Evolutionary conservation across 768 basidiomycete species (phyloP), one percentile per base, ranked within the genome.

Genomic region (Auricularia heimuer): DNA sequence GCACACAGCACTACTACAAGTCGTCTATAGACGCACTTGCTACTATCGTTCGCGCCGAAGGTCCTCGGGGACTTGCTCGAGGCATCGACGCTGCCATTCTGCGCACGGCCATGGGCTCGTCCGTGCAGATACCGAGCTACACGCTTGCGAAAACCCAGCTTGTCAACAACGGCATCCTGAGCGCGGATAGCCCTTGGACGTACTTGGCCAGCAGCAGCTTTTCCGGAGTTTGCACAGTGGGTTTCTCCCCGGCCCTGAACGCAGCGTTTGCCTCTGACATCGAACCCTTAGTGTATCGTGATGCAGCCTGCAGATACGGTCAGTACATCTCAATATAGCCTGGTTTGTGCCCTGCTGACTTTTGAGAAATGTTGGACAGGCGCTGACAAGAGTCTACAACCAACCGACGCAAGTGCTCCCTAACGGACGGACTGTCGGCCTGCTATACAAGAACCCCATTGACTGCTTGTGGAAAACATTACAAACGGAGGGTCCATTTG

Each of bases 381-480:
- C 91, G 62, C 76, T 98, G 61, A 98, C 97, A 6, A 83, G 97
- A 65, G 87, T 98, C 83, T 99, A 98, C 75, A 98, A 98, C 72
- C 97, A 96, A 79, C 90, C 92, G 10, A 94, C 92, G 0, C 80
- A 80, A 69, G 77, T 77, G 56, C 80, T 86, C 44, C 85, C 89
- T 2, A 81, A 89, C 69, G 94, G 94, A 39, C 86, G 78, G 69
- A 73, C 83, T 35, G 82, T 85, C 67, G 95, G 94, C 12, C 78
- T 85, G 1, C 76, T 95, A 21, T 97, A 98, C 77, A 90, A 83
- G 74, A 94, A 90, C 71, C 95, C 95, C 3, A 87, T 98, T 70
- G 94, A 98, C 70, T 98, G 96, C 77, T 78, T 99, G 62, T 96
- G 90, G 92, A 98, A 97, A 80, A 99, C 97, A 0, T 83, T 92